Percentiles rank a stretch among this genome's conserved stretches.
Conservation (phyloP, 208 protist species). For the Leishmania major region DNA sequence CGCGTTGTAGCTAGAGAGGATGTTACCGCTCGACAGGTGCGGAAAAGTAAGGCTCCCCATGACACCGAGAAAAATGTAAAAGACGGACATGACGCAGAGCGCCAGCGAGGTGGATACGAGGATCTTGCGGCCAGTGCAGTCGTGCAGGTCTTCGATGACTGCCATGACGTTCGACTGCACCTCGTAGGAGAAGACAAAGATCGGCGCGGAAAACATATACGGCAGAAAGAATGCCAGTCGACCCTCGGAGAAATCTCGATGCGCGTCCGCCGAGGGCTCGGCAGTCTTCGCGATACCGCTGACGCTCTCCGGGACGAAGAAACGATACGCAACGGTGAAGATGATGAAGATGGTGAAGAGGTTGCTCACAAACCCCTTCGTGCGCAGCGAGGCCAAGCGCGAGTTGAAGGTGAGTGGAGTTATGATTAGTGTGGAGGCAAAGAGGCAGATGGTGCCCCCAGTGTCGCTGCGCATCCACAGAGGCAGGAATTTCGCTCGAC, state of each 20-base stretch:
- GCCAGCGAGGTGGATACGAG: slow-evolving; percentile 68
- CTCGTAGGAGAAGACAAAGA: slow-evolving; percentile 85
- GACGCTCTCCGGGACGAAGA: slow-evolving; percentile 40
- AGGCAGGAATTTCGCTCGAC: slow-evolving; percentile 55
- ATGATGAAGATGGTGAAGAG: slow-evolving; percentile 76
- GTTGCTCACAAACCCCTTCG: slow-evolving; percentile 78
- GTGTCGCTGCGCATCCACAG: slow-evolving; percentile 51
- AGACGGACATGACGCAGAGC: slow-evolving; percentile 49
- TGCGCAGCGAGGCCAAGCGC: slow-evolving; percentile 74
- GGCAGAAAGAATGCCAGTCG: slow-evolving; percentile 35
- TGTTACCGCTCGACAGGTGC: slow-evolving; percentile 61
- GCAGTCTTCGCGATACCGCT: not conserved
- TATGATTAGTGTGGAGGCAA: slow-evolving; percentile 50
- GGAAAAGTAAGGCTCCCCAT: slow-evolving; percentile 73
- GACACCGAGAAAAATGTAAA: slow-evolving; percentile 63
- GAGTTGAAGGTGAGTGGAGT: slow-evolving; percentile 81
- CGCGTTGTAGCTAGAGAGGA: slow-evolving; percentile 63
- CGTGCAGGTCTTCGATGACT: slow-evolving; percentile 80
- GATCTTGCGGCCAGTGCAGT: slow-evolving; percentile 63
- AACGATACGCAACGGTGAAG: slow-evolving; percentile 66
- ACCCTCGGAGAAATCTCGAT: slow-evolving; percentile 8
- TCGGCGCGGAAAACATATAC: slow-evolving; percentile 70
- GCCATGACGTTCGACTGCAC: slow-evolving; percentile 86
- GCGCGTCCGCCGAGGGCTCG: not conserved
- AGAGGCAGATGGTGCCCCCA: slow-evolving; percentile 47